phyloP scores from a whole-genome alignment of 345 rosid genomes.

The Capsella bursapastoris region DNA sequence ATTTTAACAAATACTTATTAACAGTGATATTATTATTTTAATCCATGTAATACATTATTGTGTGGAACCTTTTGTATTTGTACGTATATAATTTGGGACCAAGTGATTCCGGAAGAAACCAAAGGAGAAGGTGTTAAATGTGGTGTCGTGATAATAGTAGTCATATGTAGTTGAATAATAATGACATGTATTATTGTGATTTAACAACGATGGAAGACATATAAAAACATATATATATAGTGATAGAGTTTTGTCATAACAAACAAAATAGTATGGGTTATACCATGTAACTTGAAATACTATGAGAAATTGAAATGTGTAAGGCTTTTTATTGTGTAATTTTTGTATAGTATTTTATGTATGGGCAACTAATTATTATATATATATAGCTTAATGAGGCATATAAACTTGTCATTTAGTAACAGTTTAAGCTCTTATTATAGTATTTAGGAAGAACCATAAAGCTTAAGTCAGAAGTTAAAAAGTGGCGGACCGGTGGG shows the following conservation, averaged over 20 bases:
- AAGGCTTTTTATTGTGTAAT: background rate
- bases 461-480: background rate
- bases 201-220: background rate
- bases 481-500: conserved; percentile 18
- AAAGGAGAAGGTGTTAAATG: conserved; percentile 38
- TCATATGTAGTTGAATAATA: conserved; percentile 28
- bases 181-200: background rate
- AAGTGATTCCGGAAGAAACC: conserved; percentile 39
- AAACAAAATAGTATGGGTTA: background rate
- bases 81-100: conserved; percentile 31
- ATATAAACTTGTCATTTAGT: background rate
- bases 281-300: background rate
- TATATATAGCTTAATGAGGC: background rate
- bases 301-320: background rate
- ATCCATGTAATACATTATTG: conserved; percentile 24
- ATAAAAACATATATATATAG: background rate
- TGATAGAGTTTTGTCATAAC: background rate
- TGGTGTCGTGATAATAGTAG: conserved; percentile 18
- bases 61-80: conserved; percentile 30
- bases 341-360: background rate
- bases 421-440: background rate
- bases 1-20: background rate
- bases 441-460: background rate
- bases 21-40: background rate
- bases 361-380: background rate